Percentiles rank a stretch among this genome's conserved stretches.
Evolutionary conservation across 1,284 basidiomycete genomes (phyloP).

Genomic region (Phellopilus nigrolimitatus): DNA sequence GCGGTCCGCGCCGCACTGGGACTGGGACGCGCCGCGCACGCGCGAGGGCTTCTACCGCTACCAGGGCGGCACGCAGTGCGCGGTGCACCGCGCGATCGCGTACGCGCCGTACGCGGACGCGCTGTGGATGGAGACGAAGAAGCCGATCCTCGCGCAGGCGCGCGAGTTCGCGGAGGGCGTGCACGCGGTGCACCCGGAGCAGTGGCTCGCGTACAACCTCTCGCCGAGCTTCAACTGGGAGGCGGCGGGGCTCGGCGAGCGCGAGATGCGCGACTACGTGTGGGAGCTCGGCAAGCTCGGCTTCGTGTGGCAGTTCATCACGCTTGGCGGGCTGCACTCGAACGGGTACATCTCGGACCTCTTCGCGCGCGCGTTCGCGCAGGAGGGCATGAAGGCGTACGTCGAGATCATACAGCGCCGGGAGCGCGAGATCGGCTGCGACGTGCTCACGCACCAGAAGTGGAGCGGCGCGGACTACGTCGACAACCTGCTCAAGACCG

Average conservation of each 20-base stretch:
- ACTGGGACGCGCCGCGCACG: slow-evolving; percentile 93
- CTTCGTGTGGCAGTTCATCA: slow-evolving; percentile 99
- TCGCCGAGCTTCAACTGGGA: slow-evolving; percentile 93
- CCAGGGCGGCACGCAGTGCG: slow-evolving; percentile 94
- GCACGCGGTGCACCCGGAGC: slow-evolving; percentile 72
- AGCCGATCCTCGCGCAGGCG: slow-evolving; percentile 91
- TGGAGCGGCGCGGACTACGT: slow-evolving; percentile 96
- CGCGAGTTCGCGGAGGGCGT: slow-evolving; percentile 90
- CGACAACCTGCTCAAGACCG: slow-evolving; percentile 89
- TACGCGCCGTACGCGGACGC: slow-evolving; percentile 93
- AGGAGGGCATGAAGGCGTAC: slow-evolving; percentile 91
- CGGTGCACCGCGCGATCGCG: slow-evolving; percentile 87
- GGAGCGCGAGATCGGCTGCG: slow-evolving; percentile 86
- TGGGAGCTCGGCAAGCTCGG: slow-evolving; percentile 93
- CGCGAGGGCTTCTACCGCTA: slow-evolving; percentile 97
- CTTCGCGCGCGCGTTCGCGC: slow-evolving; percentile 84
- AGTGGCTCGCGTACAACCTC: slow-evolving; percentile 95
- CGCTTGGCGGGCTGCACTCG: slow-evolving; percentile 93
- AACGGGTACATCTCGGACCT: slow-evolving; percentile 96
- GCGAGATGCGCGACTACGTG: slow-evolving; percentile 87
- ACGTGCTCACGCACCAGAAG: slow-evolving; percentile 89
- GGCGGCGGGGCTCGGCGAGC: slow-evolving; percentile 81
- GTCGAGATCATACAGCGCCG: slow-evolving; percentile 81
- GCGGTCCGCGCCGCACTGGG: slow-evolving; percentile 72
- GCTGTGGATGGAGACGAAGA: slow-evolving; percentile 98